phyloP scores from a whole-genome alignment of 2,329 filamentous ascomycete species.

The Aspergillus candidus region DNA sequence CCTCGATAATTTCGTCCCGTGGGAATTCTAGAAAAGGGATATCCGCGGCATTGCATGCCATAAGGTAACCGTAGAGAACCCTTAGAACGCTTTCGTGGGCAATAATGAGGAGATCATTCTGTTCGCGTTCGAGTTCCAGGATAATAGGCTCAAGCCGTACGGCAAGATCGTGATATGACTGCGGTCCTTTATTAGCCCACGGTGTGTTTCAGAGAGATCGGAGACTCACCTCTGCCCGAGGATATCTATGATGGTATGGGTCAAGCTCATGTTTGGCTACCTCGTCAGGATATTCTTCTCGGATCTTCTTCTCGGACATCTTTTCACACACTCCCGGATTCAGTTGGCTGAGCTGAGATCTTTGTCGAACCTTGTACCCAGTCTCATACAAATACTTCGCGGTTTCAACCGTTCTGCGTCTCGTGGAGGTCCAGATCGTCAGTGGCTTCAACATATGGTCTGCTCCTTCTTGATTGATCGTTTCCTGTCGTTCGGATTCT shows the following conservation, averaged over 20 bases:
- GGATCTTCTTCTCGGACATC: slow-evolving; percentile 76
- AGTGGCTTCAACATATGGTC: slow-evolving; percentile 69
- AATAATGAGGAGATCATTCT: slow-evolving; percentile 96
- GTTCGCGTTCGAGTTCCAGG: slow-evolving; percentile 90
- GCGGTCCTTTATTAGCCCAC: slow-evolving; percentile 5
- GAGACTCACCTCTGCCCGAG: slow-evolving; percentile 71
- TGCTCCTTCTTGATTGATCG: slow-evolving; percentile 62
- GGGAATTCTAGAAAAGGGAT: slow-evolving; percentile 92
- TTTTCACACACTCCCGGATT: slow-evolving; percentile 96
- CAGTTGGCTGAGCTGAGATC: slow-evolving; percentile 94
- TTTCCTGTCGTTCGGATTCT: slow-evolving; percentile 67
- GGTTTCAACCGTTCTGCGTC: slow-evolving; percentile 84
- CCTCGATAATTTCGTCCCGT: slow-evolving; percentile 93
- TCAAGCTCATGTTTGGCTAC: slow-evolving; percentile 88
- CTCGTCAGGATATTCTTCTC: slow-evolving; percentile 79
- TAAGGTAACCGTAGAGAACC: slow-evolving; percentile 93
- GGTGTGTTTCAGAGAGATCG: neutral
- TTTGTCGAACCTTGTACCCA: slow-evolving; percentile 81
- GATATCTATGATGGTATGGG: slow-evolving; percentile 95
- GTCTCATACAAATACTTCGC: slow-evolving; percentile 70
- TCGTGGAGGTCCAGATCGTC: slow-evolving; percentile 90
- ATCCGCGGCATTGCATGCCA: slow-evolving; percentile 94
- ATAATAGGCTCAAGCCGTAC: slow-evolving; percentile 97
- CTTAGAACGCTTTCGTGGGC: slow-evolving; percentile 96
- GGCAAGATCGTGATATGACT: slow-evolving; percentile 98